These are phyloP conservation scores for Sphenostylis stenocarpa DNA, from an alignment of 306 rosid genomes.

Conservation along the genomic window DNA sequence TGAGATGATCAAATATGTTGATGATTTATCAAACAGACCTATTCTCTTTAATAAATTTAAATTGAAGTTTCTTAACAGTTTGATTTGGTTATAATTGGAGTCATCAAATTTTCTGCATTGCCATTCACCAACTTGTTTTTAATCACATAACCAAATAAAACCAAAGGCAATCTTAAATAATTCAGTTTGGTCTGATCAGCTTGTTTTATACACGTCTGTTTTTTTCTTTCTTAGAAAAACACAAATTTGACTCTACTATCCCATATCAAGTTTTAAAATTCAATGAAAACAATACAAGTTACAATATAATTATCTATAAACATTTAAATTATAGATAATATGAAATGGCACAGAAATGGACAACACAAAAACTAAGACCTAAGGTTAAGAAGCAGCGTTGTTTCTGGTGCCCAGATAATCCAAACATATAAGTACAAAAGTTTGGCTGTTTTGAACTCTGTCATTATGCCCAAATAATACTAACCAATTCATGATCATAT, in stretches of 20 bases:
- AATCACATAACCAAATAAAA: not conserved
- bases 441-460: not conserved
- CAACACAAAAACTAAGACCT: slow-evolving; percentile 8
- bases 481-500: not conserved
- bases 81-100: too few relatives aligned
- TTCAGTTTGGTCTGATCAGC: not conserved
- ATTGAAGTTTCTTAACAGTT: too few relatives aligned
- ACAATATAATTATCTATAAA: not conserved
- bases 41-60: too few relatives aligned
- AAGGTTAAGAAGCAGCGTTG: slow-evolving; percentile 8
- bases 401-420: slow-evolving; percentile 22
- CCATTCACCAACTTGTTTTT: not conserved
- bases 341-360: not conserved
- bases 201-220: not conserved
- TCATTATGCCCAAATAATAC: not conserved
- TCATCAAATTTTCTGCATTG: too few relatives aligned
- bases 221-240: not conserved
- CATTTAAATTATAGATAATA: not conserved
- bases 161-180: not conserved
- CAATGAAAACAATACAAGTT: not conserved
- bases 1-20: too few relatives aligned
- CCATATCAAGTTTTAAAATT: not conserved
- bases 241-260: not conserved
- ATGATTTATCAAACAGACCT: too few relatives aligned
- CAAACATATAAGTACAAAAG: slow-evolving; percentile 20